Base-by-base conservation (phyloP, 257 asterid genomes). In the Jaltomata sinuosa region DNA sequence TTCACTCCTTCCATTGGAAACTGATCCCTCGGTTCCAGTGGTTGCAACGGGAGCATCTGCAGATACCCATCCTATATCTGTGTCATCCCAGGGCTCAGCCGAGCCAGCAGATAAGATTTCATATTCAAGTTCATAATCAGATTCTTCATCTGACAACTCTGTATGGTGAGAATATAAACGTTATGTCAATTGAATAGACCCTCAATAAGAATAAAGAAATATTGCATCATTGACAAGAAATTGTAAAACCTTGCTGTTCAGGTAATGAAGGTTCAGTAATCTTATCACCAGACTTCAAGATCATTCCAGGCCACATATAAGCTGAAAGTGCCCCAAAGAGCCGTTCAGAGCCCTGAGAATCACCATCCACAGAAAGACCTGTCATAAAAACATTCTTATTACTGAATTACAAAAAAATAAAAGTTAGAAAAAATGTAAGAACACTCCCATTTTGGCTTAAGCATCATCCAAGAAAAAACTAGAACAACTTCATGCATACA, bases 241-340 rank as follows among this genome's bases (percentile, higher is more conserved):
- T 52, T 49, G 19, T 8, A 54, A 31, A 82, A 97, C 98, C 99
- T 93, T 94, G 93, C 62, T 86, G 89, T 81, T 93, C 94, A 6
- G 97, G 94, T 86, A 97, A 86, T 54, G 93, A 90, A 55, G 99
- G 98, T 85, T 90, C 93, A 34, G 84, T 84, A 71, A 95, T 92
- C 91, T 86, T 94, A 87, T 97, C 97, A 61, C 98, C 99, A 67
- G 98, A 97, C 64, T 93, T 97, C 87, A 97, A 88, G 82, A 93
- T 84, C 99, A 97, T 95, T 85, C 99, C 98, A 62, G 98, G 97
- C 98, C 99, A 97, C 97, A 94, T 93, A 87, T 92, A 94, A 84
- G 99, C 97, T 86, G 97, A 90, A 65, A 97, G 96, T 71, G 98
- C 99, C 84, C 97, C 98, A 84, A 79, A 90, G 83, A 97, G 91